Conservation (phyloP, 129 eudicot species). For the Escallonia rubra region DNA sequence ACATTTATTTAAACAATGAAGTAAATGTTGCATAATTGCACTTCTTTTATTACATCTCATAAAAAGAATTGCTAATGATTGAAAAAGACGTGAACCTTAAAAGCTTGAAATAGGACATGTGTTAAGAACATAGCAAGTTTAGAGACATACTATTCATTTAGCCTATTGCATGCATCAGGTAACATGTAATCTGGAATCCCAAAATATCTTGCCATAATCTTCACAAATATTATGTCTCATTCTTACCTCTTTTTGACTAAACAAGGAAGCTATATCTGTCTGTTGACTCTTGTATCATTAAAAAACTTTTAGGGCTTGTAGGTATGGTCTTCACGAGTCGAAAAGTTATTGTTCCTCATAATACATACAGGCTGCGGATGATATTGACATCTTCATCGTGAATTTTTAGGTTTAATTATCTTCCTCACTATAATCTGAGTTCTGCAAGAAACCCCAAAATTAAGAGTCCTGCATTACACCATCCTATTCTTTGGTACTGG, state of each 20-base stretch:
- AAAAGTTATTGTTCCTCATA: conserved; percentile 3
- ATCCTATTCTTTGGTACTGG: conserved; percentile 48
- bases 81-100: too few relatives aligned
- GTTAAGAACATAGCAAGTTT: too few relatives aligned
- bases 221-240: not conserved
- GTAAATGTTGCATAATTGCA: too few relatives aligned
- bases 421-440: conserved; percentile 51
- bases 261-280: conserved; percentile 5
- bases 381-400: conserved; percentile 10
- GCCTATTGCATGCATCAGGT: too few relatives aligned
- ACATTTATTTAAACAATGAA: too few relatives aligned
- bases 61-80: too few relatives aligned
- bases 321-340: conserved; percentile 22
- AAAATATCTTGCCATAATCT: too few relatives aligned
- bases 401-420: conserved; percentile 44
- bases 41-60: too few relatives aligned
- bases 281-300: conserved; percentile 15
- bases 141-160: too few relatives aligned
- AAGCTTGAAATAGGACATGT: too few relatives aligned
- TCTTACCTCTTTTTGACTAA: not conserved
- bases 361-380: conserved; percentile 1
- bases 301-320: conserved; percentile 36
- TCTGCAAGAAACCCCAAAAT: conserved; percentile 58
- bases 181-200: not conserved
- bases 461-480: conserved; percentile 53